Percentiles rank a stretch among this genome's conserved stretches.
Conservation (phyloP, 768 basidiomycete species). For the Russula lepida region DNA sequence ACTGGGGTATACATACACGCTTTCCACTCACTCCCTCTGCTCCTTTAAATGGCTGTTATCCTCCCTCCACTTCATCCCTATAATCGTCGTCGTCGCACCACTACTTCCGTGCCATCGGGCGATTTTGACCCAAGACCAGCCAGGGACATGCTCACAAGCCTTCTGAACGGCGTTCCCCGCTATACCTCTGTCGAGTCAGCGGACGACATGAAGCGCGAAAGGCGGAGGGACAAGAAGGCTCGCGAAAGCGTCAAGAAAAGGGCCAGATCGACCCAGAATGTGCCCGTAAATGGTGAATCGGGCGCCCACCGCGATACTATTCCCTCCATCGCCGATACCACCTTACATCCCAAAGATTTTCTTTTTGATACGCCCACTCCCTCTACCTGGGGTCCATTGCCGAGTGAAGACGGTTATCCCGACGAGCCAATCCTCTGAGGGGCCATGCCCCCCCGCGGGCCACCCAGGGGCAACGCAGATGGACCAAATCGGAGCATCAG, state of each 20-base stretch:
- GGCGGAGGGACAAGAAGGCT: constrained; percentile 46
- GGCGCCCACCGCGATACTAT: constrained; percentile 20
- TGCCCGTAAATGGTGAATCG: constrained; percentile 22
- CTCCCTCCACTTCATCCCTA: constrained; percentile 22
- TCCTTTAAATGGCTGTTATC: constrained; percentile 29
- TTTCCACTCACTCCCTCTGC: not conserved
- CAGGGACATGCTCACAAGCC: constrained; percentile 71
- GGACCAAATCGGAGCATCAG: constrained; percentile 95
- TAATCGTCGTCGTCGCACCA: constrained; percentile 46
- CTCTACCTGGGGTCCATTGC: constrained; percentile 65
- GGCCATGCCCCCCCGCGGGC: constrained; percentile 80
- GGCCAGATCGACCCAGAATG: constrained; percentile 29
- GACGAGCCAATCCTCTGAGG: constrained; percentile 78
- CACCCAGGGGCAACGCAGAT: constrained; percentile 74
- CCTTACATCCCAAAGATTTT: constrained; percentile 17
- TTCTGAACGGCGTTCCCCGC: constrained; percentile 65
- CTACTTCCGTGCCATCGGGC: constrained; percentile 70
- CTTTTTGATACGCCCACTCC: constrained; percentile 28
- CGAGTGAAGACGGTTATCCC: constrained; percentile 61
- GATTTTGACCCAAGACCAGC: constrained; percentile 57
- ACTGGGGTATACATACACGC: constrained; percentile 2
- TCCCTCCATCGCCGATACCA: constrained; percentile 17
- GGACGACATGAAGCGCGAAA: constrained; percentile 46
- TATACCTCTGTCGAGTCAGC: constrained; percentile 57
- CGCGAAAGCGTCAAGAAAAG: constrained; percentile 44